Conservation (phyloP, 257 asterid species). For the Lantana camara region DNA sequence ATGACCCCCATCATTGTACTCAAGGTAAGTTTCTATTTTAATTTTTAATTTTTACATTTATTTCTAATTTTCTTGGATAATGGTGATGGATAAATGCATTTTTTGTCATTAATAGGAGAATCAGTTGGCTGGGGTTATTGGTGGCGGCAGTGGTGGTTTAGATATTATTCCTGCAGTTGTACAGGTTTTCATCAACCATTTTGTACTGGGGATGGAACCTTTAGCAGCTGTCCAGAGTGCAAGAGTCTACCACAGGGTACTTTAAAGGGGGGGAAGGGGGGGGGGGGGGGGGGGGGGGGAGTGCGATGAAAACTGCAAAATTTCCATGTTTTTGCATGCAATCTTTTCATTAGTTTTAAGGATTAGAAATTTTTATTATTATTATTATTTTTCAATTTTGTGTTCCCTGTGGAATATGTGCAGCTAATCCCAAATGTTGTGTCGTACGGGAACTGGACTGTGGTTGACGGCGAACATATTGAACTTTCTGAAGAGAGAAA, state of each 20-base stretch:
- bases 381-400: no score
- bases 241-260: slow-evolving; percentile 73
- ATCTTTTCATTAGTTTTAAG: not conserved
- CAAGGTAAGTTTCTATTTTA: slow-evolving; percentile 43
- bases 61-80: no score
- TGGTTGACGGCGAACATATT: slow-evolving; percentile 66
- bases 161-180: slow-evolving; percentile 63
- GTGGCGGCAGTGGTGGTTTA: slow-evolving; percentile 79
- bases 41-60: no score
- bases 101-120: slow-evolving; percentile 41
- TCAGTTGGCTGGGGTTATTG: slow-evolving; percentile 73
- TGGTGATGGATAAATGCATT: not conserved
- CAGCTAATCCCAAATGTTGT: slow-evolving; percentile 77
- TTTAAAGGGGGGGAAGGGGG: no score
- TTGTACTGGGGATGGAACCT: slow-evolving; percentile 69
- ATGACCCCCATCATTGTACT: slow-evolving; percentile 74
- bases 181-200: slow-evolving; percentile 77
- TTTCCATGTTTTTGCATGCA: no score
- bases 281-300: no score
- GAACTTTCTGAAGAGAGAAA: slow-evolving; percentile 49
- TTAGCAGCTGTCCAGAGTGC: slow-evolving; percentile 62
- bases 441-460: slow-evolving; percentile 69
- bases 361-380: not conserved
- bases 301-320: not conserved
- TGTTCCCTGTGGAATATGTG: slow-evolving; percentile 15